Base-by-base conservation (phyloP, 352 stramenopile genomes). In the Phytophthora aleatoria region DNA sequence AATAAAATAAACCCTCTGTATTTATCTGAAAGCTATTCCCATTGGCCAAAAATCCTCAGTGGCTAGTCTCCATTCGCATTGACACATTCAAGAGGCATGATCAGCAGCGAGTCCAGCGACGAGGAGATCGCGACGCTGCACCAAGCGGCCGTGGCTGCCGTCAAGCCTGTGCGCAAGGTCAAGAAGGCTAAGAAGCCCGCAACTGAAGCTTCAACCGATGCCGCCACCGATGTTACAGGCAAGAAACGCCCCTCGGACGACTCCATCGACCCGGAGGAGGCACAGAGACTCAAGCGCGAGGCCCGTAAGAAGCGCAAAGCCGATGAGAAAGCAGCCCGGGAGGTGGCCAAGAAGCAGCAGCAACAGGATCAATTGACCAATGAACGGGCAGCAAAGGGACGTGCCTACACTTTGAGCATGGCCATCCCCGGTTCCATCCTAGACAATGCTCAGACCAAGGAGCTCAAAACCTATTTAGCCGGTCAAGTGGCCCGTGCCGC, bases 371-470 rank as follows among this genome's bases (percentile, higher is more conserved):
- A 69, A 45, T 36, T 69, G 28, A 51, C 36, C 30, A 61, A 58
- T 36, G 83, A 86, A 62, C 77, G 85, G 1, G 64, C 69, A 13
- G 58, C 72, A 20, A 85, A 90, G 30, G 87, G 87, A 41, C 85
- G 88, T 8, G 73, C 73, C n/a, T 97, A 91, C 62, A 99, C 97
- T 26, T 67, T 99, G 43, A 98, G 89, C 35, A 98, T 99, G 63
- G 97, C 97, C 10, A 82, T 99, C 51, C 97, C 97, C 0, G 96
- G 96, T 35, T 98, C 91, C 41, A 95, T 99, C 31, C 75, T 99
- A 11, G 95, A 98, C 63, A 99, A 99, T 72, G 96, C 95, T 35
- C 97, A 99, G 78, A 99, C 94, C 38, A 94, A 92, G 64, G 96
- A 99, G 74, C 85, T 99, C 13, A 95, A 97, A 74, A 99, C 97